A percentile compares a stretch with the other conserved stretches of the same genome.
Conservation (phyloP, 2,329 filamentous ascomycete species). For the Byssochlamys sp. region DNA sequence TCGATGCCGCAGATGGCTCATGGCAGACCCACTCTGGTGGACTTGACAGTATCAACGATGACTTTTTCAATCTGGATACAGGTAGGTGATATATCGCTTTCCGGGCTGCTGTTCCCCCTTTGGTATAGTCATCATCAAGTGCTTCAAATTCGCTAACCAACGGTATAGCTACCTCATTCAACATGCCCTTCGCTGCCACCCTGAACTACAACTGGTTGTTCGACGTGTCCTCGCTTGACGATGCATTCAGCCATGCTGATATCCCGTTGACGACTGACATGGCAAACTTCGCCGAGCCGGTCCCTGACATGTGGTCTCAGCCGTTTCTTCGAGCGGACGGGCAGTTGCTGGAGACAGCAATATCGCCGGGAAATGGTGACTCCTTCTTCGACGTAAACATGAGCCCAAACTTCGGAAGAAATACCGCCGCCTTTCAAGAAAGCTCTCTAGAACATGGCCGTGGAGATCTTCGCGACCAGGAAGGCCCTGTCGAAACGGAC, state of each 20-base stretch:
- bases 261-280: slow-evolving; percentile 16
- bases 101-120: neutral
- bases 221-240: slow-evolving; percentile 34
- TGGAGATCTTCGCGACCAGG: neutral
- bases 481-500: neutral
- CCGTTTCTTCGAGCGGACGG: neutral
- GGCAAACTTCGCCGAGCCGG: slow-evolving; percentile 12
- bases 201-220: slow-evolving; percentile 57
- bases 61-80: slow-evolving; percentile 52
- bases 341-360: neutral
- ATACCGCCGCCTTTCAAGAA: neutral
- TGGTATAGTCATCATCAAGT: neutral
- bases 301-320: slow-evolving; percentile 8
- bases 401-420: neutral
- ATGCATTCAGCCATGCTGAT: slow-evolving; percentile 19
- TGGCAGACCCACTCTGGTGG: slow-evolving; percentile 11
- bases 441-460: neutral
- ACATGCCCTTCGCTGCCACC: slow-evolving; percentile 56
- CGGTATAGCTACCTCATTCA: slow-evolving; percentile 48
- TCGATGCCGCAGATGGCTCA: slow-evolving; percentile 25
- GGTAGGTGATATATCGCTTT: slow-evolving; percentile 16
- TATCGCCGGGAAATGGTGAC: neutral
- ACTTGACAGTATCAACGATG: slow-evolving; percentile 34
- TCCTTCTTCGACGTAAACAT: neutral
- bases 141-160: slow-evolving; percentile 2